These are phyloP conservation scores for Daldinia grandis DNA, from an alignment of 495 filamentous ascomycete species.

Conservation along the genomic window DNA sequence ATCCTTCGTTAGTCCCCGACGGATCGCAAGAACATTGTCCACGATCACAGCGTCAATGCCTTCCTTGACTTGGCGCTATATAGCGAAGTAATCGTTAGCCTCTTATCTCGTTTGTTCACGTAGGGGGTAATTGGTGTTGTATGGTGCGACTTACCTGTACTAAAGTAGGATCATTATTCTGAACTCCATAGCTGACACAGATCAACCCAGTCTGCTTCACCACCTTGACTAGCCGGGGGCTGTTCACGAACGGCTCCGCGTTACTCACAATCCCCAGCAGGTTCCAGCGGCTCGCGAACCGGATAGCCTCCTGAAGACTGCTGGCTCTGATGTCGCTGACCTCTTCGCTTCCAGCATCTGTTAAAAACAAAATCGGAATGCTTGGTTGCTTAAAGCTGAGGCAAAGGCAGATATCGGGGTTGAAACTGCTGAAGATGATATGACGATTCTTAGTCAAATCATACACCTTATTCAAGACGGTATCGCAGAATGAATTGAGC, in stretches of 20 bases:
- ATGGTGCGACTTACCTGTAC: constrained; percentile 71
- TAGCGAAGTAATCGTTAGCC: constrained; percentile 36
- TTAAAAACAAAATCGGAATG: constrained; percentile 93
- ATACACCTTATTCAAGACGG: constrained; percentile 87
- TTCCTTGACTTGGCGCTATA: constrained; percentile 86
- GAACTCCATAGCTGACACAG: constrained; percentile 89
- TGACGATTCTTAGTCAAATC: constrained; percentile 71
- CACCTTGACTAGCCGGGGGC: constrained; percentile 91
- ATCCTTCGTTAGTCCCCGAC: constrained; percentile 57
- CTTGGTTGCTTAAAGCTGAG: constrained; percentile 95
- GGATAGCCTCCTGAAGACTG: constrained; percentile 92
- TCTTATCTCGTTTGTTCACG: constrained; percentile 1
- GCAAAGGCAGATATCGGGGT: constrained; percentile 93
- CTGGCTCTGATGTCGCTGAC: constrained; percentile 91
- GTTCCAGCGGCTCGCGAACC: constrained; percentile 95
- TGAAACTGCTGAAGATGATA: constrained; percentile 95
- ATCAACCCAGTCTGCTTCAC: constrained; percentile 94
- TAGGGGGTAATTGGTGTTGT: neutral
- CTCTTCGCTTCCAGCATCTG: constrained; percentile 77
- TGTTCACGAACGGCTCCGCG: constrained; percentile 84
- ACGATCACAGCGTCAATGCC: constrained; percentile 98
- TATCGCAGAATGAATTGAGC: constrained; percentile 96
- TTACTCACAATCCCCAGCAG: constrained; percentile 87
- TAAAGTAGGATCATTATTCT: constrained; percentile 86
- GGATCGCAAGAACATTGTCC: constrained; percentile 85